Evolutionary conservation across 192 early-diverging fungal genomes (phyloP), one percentile per base, ranked within the genome.

Genomic region (Rhizophagus prolifer): DNA sequence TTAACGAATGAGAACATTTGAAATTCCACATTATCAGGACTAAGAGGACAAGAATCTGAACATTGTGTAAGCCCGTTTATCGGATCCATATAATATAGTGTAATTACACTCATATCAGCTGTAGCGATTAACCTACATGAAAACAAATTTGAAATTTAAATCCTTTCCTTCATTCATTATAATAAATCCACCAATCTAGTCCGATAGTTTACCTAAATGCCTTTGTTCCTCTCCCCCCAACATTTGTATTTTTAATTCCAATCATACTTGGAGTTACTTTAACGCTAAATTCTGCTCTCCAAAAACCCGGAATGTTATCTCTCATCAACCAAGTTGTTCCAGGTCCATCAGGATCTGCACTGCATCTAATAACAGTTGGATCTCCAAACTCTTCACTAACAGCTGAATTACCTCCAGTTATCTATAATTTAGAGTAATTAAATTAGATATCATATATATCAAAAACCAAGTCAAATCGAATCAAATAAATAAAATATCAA

Each of bases 261-360:
- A 94, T 86, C 12, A 90, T 80, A 4, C 90, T 85, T 12, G 92
- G 93, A 9, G 85, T 87, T 23, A 90, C 74, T 31, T 82, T 69
- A 64, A 83, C 80, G 9, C 82, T 83, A 60, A 92, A 90, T 71
- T 88, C 79, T 46, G 85, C 86, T 46, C 89, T 82, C 86, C 87
- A 91, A 72, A 86, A 91, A 19, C 93, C 93, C 5, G 90, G 87
- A n/a, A 88, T 86, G 74, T 85, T 80, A 79, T 93, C 87, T 69
- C 82, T 85, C 80, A 94, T 78, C 31, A 94, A 82, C 91, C 91
- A 93, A 31, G 64, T 76, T 58, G 66, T 67, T 25, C 44, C 61
- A 4, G 75, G 63, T 4, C 64, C 63, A 68, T 76, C 75, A 21
- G 64, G n/a, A 2, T 54, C 62, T n/a, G 25, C 12, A 67, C 47